phyloP scores from a whole-genome alignment of 768 basidiomycete genomes.

The Rhodotorula graminis region DNA sequence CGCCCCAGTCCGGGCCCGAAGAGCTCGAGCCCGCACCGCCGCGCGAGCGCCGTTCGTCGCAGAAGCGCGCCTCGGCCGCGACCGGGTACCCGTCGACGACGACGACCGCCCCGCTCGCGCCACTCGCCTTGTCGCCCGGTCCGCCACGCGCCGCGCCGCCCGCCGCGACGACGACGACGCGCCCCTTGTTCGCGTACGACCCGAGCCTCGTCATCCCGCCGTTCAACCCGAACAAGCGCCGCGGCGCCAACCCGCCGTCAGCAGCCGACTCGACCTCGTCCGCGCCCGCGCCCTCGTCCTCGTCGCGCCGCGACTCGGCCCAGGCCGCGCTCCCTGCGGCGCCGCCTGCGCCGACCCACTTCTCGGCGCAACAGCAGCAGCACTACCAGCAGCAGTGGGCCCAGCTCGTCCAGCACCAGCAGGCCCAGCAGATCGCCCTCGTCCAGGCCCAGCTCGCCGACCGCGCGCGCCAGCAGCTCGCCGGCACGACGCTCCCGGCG shows the following conservation, averaged over 20 bases:
- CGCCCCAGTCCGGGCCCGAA: neutral
- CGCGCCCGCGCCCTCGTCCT: neutral
- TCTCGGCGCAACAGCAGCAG: slow-evolving; percentile 9
- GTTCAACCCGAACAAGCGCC: slow-evolving; percentile 38
- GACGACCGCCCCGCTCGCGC: too few species aligned
- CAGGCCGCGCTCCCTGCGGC: neutral
- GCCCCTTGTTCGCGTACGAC: slow-evolving; percentile 10
- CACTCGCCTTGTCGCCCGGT: neutral
- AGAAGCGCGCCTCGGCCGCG: slow-evolving; percentile 10
- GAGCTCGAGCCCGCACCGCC: neutral
- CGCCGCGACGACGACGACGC: neutral
- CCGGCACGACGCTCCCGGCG: too few species aligned
- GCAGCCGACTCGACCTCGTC: neutral
- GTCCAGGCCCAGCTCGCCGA: neutral
- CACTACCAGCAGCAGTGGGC: neutral
- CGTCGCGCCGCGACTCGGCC: slow-evolving; percentile 5
- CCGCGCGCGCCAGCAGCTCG: neutral
- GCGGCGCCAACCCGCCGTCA: neutral
- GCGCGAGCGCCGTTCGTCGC: slow-evolving; percentile 4
- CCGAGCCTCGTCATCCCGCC: slow-evolving; percentile 35
- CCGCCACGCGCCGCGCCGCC: neutral
- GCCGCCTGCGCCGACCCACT: neutral
- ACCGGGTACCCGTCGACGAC: neutral
- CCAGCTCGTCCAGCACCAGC: slow-evolving; percentile 15
- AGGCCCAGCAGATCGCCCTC: neutral